Evolutionary conservation across 169 alveolate genomes (phyloP).

Genomic region (Plasmodium coatneyi): DNA sequence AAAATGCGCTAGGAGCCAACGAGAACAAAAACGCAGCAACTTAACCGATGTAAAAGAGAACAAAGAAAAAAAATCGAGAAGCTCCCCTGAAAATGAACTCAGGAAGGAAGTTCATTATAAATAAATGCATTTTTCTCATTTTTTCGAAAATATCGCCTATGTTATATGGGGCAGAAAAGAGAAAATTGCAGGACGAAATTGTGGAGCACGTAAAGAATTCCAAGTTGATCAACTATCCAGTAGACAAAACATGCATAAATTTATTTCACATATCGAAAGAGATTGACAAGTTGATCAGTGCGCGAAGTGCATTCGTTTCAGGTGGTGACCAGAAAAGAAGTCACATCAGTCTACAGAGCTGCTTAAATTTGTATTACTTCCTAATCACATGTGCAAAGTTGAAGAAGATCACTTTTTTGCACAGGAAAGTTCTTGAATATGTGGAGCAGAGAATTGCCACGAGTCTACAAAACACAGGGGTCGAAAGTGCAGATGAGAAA

Average conservation of each 20-base stretch:
- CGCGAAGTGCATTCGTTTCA: background rate
- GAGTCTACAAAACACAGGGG: background rate
- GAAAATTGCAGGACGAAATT: slow-evolving; percentile 10
- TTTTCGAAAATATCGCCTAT: slow-evolving; percentile 21
- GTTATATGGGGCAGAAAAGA: slow-evolving; percentile 23
- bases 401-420: slow-evolving; percentile 4
- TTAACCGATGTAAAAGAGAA: background rate
- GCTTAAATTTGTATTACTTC: slow-evolving; percentile 41
- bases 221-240: slow-evolving; percentile 30
- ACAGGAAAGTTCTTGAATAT: slow-evolving; percentile 13
- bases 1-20: background rate
- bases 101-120: slow-evolving; percentile 5
- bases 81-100: background rate
- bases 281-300: slow-evolving; percentile 13
- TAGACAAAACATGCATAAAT: slow-evolving; percentile 27
- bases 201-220: slow-evolving; percentile 14
- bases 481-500: slow-evolving; percentile 1
- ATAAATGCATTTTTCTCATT: slow-evolving; percentile 5
- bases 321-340: background rate
- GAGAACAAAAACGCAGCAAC: background rate
- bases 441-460: slow-evolving; percentile 18
- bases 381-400: slow-evolving; percentile 22
- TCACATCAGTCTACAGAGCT: background rate
- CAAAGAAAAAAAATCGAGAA: background rate
- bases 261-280: slow-evolving; percentile 32